Conservation (phyloP, 2,329 filamentous ascomycete species). For the Colletotrichum tabaci region DNA sequence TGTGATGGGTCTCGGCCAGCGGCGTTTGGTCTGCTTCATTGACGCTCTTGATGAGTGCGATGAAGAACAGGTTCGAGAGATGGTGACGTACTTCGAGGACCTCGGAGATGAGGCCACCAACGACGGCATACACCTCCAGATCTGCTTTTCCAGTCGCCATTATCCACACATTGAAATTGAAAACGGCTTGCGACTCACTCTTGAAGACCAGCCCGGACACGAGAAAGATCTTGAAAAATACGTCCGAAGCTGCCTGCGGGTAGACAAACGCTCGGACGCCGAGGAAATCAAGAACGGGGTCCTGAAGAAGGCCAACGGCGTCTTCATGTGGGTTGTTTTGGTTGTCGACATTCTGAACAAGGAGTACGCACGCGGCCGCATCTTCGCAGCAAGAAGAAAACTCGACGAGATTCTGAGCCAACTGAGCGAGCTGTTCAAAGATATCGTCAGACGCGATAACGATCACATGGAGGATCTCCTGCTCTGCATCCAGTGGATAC, state of each 20-base stretch:
- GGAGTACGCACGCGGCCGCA: slow-evolving; percentile 49
- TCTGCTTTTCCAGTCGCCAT: slow-evolving; percentile 31
- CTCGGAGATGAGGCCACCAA: background rate
- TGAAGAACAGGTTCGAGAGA: slow-evolving; percentile 16
- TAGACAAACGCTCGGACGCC: background rate
- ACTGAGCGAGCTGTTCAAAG: slow-evolving; percentile 58
- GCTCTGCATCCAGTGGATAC: slow-evolving; percentile 60
- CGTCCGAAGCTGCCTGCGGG: slow-evolving; percentile 45
- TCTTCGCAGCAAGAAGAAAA: slow-evolving; percentile 45
- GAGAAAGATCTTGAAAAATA: slow-evolving; percentile 48
- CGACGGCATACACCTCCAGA: background rate
- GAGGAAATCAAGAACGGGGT: background rate
- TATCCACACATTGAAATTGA: slow-evolving; percentile 32
- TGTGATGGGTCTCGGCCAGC: slow-evolving; percentile 36
- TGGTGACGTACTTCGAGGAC: slow-evolving; percentile 19
- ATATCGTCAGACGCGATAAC: slow-evolving; percentile 58
- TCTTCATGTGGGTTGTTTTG: slow-evolving; percentile 62
- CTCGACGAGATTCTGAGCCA: slow-evolving; percentile 53
- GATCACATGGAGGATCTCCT: slow-evolving; percentile 53
- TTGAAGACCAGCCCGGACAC: slow-evolving; percentile 47
- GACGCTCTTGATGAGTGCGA: slow-evolving; percentile 43
- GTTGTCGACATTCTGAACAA: slow-evolving; percentile 58
- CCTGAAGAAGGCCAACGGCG: slow-evolving; percentile 45
- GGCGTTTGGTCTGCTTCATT: slow-evolving; percentile 42
- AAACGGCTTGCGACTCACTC: slow-evolving; percentile 39